Evolutionary conservation across 2,329 filamentous ascomycete species (phyloP).

Genomic region (Cercospora sojina): DNA sequence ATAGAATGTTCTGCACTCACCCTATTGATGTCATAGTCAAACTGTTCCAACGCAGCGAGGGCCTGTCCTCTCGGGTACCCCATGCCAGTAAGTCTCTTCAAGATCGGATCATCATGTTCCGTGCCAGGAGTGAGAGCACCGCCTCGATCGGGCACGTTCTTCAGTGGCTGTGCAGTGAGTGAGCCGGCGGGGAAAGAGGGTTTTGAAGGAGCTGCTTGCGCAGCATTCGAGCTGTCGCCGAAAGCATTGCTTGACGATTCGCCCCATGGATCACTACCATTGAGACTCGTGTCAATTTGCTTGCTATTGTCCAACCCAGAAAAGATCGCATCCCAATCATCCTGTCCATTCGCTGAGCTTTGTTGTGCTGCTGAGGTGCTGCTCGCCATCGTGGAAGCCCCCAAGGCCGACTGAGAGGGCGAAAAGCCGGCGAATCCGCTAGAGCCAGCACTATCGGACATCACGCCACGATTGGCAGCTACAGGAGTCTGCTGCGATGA

Average conservation of each 20-base stretch:
- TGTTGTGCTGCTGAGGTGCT: slow-evolving; percentile 34
- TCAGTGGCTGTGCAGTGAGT: slow-evolving; percentile 2
- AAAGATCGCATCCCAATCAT: slow-evolving; percentile 97
- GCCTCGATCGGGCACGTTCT: slow-evolving; percentile 42
- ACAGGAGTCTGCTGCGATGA: slow-evolving; percentile 42
- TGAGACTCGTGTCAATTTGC: slow-evolving; percentile 32
- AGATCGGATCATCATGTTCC: slow-evolving; percentile 84
- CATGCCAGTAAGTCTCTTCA: slow-evolving; percentile 88
- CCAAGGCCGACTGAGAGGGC: slow-evolving; percentile 14
- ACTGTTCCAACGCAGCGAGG: slow-evolving; percentile 81
- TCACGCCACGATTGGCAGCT: slow-evolving; percentile 29
- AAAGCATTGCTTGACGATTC: slow-evolving; percentile 14
- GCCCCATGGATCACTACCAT: slow-evolving; percentile 33
- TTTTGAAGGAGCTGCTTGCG: slow-evolving; percentile 18
- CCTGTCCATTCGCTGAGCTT: slow-evolving; percentile 47
- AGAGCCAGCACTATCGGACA: slow-evolving; percentile 18
- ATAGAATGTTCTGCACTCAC: slow-evolving; percentile 53
- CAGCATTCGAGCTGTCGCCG: slow-evolving; percentile 16
- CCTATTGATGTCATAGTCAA: slow-evolving; percentile 93
- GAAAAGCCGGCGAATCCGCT: slow-evolving; percentile 35
- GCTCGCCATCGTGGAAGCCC: slow-evolving; percentile 7
- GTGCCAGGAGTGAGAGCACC: slow-evolving; percentile 71
- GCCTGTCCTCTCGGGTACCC: slow-evolving; percentile 75
- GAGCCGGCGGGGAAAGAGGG: slow-evolving; percentile 16
- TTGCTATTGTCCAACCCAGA: slow-evolving; percentile 65